A percentile compares a stretch with the other conserved stretches of the same genome.
phyloP scores from a whole-genome alignment of 75 land plant species.

The Selaginella moellendorffii region DNA sequence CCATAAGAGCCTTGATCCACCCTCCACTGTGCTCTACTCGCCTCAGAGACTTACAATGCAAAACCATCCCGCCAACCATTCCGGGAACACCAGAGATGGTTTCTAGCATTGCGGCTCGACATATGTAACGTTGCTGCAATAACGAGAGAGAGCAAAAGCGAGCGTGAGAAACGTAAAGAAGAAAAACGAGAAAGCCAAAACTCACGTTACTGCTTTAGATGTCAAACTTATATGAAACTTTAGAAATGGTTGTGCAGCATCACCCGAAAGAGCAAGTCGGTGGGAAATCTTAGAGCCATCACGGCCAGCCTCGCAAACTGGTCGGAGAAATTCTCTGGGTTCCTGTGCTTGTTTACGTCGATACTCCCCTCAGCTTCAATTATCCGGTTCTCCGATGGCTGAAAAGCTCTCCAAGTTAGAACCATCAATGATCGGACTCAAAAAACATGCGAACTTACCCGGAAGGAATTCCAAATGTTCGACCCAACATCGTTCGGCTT shows the following conservation, averaged over 20 bases:
- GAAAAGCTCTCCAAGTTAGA: not conserved
- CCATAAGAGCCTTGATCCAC: constrained; percentile 6
- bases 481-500: not conserved
- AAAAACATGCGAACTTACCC: not conserved
- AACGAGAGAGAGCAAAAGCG: not conserved
- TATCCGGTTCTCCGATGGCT: not conserved
- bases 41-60: not conserved
- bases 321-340: not conserved
- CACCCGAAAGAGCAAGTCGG: constrained; percentile 5
- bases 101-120: constrained; percentile 3
- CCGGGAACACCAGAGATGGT: not conserved
- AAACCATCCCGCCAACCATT: not conserved
- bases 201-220: too few relatives aligned
- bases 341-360: not conserved
- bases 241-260: not conserved
- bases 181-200: not conserved
- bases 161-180: too few relatives aligned
- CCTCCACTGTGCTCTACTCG: not conserved
- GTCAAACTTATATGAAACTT: too few relatives aligned
- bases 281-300: not conserved
- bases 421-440: not conserved
- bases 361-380: not conserved
- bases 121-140: not conserved
- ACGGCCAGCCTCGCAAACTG: not conserved
- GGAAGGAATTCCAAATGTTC: not conserved